A percentile compares a stretch with the other conserved stretches of the same genome.
These are phyloP conservation scores for Gloeopeniophorella convolvens DNA, from an alignment of 768 basidiomycete species.

Conservation along the genomic window DNA sequence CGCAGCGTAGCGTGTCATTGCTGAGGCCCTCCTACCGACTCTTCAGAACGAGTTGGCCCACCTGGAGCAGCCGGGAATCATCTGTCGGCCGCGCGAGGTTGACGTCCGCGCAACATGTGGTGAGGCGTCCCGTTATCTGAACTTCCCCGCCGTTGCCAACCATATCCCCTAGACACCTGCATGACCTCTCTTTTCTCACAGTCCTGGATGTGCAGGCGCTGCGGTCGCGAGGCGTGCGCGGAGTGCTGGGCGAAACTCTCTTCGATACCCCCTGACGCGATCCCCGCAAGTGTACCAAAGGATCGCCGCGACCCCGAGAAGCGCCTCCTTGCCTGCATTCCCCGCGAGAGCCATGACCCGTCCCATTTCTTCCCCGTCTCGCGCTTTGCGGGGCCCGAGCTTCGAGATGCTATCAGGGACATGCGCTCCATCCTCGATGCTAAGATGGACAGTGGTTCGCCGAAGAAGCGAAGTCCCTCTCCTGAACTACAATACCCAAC, in stretches of 20 bases:
- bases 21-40: conserved; percentile 57
- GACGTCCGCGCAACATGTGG: conserved; percentile 86
- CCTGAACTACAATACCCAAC: conserved; percentile 3
- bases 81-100: conserved; percentile 67
- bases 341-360: conserved; percentile 28
- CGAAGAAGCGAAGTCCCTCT: conserved; percentile 8
- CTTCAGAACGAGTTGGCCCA: conserved; percentile 62
- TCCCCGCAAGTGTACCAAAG: conserved; percentile 24
- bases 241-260: conserved; percentile 71
- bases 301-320: conserved; percentile 36
- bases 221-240: conserved; percentile 83
- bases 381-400: conserved; percentile 14
- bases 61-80: conserved; percentile 43
- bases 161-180: conserved; percentile 65
- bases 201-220: conserved; percentile 83
- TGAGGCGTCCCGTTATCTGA: conserved; percentile 30
- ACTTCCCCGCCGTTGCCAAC: conserved; percentile 13
- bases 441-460: conserved; percentile 1
- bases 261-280: conserved; percentile 40
- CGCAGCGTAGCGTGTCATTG: conserved; percentile 50
- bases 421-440: conserved; percentile 10
- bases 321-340: conserved; percentile 57
- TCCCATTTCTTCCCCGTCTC: conserved; percentile 16
- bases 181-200: conserved; percentile 87
- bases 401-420: conserved; percentile 12